A percentile compares a stretch with the other conserved stretches of the same genome.
Conservation (phyloP, 345 rosid species). For the Orychophragmus violaceus region DNA sequence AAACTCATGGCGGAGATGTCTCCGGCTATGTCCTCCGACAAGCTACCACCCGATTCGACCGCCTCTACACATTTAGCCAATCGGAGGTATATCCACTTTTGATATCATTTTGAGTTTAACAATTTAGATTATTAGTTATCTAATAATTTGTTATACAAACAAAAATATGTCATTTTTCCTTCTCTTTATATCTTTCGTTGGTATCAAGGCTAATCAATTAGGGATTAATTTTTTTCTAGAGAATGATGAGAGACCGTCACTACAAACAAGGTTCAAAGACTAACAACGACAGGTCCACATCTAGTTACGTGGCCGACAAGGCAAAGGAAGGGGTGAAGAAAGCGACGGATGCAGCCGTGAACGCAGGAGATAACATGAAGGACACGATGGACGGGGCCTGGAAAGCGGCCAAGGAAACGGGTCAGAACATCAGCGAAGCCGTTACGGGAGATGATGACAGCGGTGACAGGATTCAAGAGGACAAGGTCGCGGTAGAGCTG, state of each 20-base stretch:
- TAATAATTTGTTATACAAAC: too few species aligned
- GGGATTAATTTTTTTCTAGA: not conserved
- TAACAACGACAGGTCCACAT: conserved; percentile 16
- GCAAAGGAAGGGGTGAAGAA: conserved; percentile 41
- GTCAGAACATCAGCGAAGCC: conserved; percentile 29
- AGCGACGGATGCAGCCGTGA: conserved; percentile 30
- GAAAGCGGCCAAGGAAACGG: conserved; percentile 36
- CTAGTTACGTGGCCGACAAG: conserved; percentile 32
- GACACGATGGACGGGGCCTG: conserved; percentile 42
- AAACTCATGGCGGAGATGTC: conserved; percentile 6
- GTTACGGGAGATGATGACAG: not conserved
- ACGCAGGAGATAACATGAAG: conserved; percentile 37
- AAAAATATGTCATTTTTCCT: not conserved
- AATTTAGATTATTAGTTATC: not conserved
- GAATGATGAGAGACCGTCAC: conserved; percentile 11
- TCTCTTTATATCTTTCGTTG: not conserved
- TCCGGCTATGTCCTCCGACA: conserved; percentile 18
- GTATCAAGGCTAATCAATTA: not conserved
- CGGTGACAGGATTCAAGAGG: conserved; percentile 27
- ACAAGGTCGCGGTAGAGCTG: conserved; percentile 34
- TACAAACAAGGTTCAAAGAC: not conserved
- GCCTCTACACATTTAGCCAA: conserved; percentile 19
- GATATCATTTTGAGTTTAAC: not conserved
- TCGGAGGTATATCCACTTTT: conserved; percentile 2
- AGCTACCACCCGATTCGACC: conserved; percentile 5